phyloP scores from a whole-genome alignment of 176 grass and related monocot species.

The Lolium perenne region DNA sequence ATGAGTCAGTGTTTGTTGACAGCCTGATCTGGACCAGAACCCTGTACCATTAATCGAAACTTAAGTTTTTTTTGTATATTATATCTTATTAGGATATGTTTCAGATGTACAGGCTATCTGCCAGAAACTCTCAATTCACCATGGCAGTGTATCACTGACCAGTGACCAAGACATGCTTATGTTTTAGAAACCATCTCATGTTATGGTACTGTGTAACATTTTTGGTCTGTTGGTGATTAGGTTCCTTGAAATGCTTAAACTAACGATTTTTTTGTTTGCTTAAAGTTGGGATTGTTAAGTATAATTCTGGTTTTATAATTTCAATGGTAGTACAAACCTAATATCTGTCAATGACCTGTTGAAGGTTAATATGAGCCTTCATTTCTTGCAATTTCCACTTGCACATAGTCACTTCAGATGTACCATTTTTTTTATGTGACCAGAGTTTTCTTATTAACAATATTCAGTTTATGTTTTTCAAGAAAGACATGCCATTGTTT shows the following conservation, averaged over 20 bases:
- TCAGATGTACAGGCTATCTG: not conserved
- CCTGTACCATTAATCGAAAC: not conserved
- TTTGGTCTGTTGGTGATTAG: not conserved
- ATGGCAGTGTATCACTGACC: not conserved
- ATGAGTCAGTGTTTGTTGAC: not conserved
- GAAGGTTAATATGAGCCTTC: constrained; percentile 14
- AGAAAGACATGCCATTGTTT: not conserved
- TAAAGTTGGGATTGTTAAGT: not conserved
- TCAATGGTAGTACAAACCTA: not conserved
- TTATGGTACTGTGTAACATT: not conserved
- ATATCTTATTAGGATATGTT: not conserved
- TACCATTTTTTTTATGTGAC: not conserved
- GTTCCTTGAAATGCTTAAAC: not conserved
- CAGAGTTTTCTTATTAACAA: constrained; percentile 30
- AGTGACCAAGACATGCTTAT: not conserved
- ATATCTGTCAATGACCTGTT: not conserved
- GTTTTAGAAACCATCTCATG: not conserved
- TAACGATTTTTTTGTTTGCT: not conserved
- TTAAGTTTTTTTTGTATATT: constrained; percentile 1
- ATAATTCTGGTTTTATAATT: not conserved
- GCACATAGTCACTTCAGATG: constrained; percentile 2
- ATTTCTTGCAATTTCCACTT: not conserved
- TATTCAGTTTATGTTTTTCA: not conserved
- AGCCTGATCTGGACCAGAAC: constrained; percentile 1
- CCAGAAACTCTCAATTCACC: not conserved